These are phyloP conservation scores for Saccharomycopsis phalli DNA, from an alignment of 1,139 yeast species.

Conservation along the genomic window DNA sequence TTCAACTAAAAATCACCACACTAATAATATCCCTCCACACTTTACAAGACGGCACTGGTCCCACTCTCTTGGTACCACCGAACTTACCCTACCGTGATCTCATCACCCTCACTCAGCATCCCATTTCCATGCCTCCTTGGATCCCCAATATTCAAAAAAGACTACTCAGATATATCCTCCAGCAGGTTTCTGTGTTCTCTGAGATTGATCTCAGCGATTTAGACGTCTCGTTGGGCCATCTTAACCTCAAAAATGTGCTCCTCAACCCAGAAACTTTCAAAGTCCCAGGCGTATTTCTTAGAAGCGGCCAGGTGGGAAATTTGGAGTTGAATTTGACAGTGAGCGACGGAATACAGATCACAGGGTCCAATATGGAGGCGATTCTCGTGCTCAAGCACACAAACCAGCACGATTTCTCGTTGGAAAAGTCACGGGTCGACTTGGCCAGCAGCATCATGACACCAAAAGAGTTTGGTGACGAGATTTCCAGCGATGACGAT, in stretches of 20 bases:
- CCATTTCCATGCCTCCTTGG: conserved; percentile 73
- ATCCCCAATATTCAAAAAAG: conserved; percentile 77
- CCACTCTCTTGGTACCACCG: too few relatives aligned
- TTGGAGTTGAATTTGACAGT: conserved; percentile 46
- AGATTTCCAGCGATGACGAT: conserved; percentile 19
- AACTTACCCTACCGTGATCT: too few relatives aligned
- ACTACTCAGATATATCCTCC: conserved; percentile 66
- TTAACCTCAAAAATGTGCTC: conserved; percentile 52
- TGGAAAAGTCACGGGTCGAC: conserved; percentile 61
- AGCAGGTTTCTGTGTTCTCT: conserved; percentile 75
- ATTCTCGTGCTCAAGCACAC: conserved; percentile 15
- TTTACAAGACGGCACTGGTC: too few relatives aligned
- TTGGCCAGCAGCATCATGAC: conserved; percentile 50
- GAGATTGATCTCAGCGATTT: conserved; percentile 73
- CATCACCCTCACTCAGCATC: too few relatives aligned
- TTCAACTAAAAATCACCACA: too few relatives aligned
- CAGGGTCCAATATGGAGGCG: conserved; percentile 35
- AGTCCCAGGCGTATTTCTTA: conserved; percentile 57
- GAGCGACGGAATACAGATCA: conserved; percentile 58
- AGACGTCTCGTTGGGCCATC: conserved; percentile 65
- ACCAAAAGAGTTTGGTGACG: conserved; percentile 18
- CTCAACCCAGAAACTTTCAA: conserved; percentile 67
- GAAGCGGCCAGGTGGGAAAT: conserved; percentile 53
- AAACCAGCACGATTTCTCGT: conserved; percentile 26
- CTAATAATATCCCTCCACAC: too few relatives aligned